These are phyloP conservation scores for Trichoderma sp. DNA, from an alignment of 2,329 filamentous ascomycete species.

Conservation along the genomic window DNA sequence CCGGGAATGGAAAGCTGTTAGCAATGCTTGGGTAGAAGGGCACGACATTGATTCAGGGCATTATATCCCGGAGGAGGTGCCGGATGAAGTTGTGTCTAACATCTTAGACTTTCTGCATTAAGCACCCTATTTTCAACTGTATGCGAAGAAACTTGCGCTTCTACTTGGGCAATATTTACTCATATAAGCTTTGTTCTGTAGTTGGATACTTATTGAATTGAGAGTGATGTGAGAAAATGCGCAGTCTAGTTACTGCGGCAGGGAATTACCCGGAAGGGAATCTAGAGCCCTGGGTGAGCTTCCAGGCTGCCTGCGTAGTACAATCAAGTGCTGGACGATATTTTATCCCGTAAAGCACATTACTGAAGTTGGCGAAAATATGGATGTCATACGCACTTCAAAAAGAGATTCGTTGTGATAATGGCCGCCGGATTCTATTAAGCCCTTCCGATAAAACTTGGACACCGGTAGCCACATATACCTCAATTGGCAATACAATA, in stretches of 20 bases:
- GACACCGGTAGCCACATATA: too few relatives aligned
- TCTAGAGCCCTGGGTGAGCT: not conserved
- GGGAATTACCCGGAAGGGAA: not conserved
- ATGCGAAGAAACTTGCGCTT: too few relatives aligned
- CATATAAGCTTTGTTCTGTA: not conserved
- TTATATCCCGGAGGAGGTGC: constrained; percentile 50
- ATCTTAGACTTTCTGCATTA: not conserved
- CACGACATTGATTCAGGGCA: constrained; percentile 45
- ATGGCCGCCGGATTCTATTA: not conserved
- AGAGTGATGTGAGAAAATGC: not conserved
- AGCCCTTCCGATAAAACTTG: not conserved
- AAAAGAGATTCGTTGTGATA: not conserved
- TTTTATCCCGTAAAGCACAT: not conserved
- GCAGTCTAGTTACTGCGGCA: not conserved
- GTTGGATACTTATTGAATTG: not conserved
- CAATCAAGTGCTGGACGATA: not conserved
- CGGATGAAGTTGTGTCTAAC: constrained; percentile 33
- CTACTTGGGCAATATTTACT: not conserved
- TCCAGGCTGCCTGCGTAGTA: not conserved
- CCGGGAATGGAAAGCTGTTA: constrained; percentile 49
- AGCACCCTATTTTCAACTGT: not conserved
- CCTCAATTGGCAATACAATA: not conserved
- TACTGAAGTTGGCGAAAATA: not conserved
- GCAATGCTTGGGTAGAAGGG: constrained; percentile 37
- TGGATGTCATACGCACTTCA: not conserved